Evolutionary conservation across 2,329 filamentous ascomycete species (phyloP), one percentile per base, ranked within the genome.

Genomic region (Shiraia bambusicola): DNA sequence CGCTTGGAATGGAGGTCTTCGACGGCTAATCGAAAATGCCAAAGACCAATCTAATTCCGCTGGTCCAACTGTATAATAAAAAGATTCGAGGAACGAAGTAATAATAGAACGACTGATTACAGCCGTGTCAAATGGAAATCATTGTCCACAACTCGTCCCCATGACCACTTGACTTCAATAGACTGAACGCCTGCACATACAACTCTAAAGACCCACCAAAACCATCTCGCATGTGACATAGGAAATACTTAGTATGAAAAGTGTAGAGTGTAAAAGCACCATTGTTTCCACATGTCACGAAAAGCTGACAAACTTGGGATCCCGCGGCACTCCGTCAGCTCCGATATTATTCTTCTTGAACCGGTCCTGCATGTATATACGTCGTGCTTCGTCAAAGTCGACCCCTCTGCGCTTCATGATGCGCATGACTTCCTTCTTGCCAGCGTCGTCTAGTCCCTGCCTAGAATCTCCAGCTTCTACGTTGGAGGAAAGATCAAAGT

Each of bases 241-340:
- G 17, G 25, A 19, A 11, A 17, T 12, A 12, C 11, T 24, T 13
- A 2, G 19, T 11, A 34, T 22, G 25, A 25, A 31, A 40, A 16
- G 14, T 31, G 34, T 36, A 17, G 28, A 28, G 36, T 38, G 22
- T 3, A 19, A 17, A 27, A 26, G 15, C 15, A 12, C n/a, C n/a
- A 15, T 15, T 12, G 28, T n/a, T 26, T 10, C 22, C 26, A 30
- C n/a, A 14, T 8, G 35, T 52, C 47, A 67, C 38, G 84, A 88
- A 71, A 97, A 97, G 65, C 88, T 94, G 45, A 97, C 90, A 65
- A 95, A 95, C 75, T 96, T 96, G 49, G 91, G 90, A 74, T 97
- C 92, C 65, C 83, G 80, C 49, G 93, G 93, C 57, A 84, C 74
- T 4, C 93, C 93, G 69, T 98, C 93, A 4, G 87, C 79, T 1